Evolutionary conservation across 1,284 basidiomycete species (phyloP).

Genomic region (Cutaneotrichosporon dermatis): DNA sequence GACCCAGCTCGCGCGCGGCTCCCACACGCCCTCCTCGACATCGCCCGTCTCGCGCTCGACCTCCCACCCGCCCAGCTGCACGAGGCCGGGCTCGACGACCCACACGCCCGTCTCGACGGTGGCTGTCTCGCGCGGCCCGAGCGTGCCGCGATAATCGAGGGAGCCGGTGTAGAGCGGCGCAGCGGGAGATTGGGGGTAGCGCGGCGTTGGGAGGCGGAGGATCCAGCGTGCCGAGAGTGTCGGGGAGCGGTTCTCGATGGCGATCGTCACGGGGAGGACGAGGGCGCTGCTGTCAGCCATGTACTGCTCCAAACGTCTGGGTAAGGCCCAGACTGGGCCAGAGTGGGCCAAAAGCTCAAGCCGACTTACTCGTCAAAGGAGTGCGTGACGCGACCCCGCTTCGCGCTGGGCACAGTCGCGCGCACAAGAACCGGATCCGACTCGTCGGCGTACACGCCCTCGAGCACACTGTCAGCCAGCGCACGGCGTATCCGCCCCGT

Average conservation of each 20-base stretch:
- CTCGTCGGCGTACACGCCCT: slow-evolving; percentile 70
- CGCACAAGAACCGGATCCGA: slow-evolving; percentile 61
- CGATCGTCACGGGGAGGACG: slow-evolving; percentile 57
- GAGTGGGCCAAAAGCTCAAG: no score
- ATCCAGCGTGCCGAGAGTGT: slow-evolving; percentile 29
- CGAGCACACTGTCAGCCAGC: slow-evolving; percentile 61
- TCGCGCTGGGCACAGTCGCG: slow-evolving; percentile 11
- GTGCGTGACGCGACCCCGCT: slow-evolving; percentile 3
- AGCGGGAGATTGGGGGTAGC: neutral
- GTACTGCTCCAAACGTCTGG: no score
- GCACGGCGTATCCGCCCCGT: slow-evolving; percentile 67
- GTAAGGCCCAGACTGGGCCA: no score
- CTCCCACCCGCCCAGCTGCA: slow-evolving; percentile 34
- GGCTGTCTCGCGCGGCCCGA: slow-evolving; percentile 16
- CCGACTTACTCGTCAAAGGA: no score
- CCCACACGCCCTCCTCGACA: slow-evolving; percentile 1
- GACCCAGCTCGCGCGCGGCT: slow-evolving; percentile 5
- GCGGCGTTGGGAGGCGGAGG: slow-evolving; percentile 25
- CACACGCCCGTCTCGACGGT: slow-evolving; percentile 23
- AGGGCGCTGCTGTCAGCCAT: slow-evolving; percentile 53
- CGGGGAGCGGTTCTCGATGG: slow-evolving; percentile 58
- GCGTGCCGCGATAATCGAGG: slow-evolving; percentile 26
- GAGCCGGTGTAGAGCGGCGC: slow-evolving; percentile 22
- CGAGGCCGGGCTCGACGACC: slow-evolving; percentile 25
- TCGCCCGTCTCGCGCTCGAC: slow-evolving; percentile 15